Base-by-base conservation (phyloP, 305 asterid genomes). In the Rubia peregrina region DNA sequence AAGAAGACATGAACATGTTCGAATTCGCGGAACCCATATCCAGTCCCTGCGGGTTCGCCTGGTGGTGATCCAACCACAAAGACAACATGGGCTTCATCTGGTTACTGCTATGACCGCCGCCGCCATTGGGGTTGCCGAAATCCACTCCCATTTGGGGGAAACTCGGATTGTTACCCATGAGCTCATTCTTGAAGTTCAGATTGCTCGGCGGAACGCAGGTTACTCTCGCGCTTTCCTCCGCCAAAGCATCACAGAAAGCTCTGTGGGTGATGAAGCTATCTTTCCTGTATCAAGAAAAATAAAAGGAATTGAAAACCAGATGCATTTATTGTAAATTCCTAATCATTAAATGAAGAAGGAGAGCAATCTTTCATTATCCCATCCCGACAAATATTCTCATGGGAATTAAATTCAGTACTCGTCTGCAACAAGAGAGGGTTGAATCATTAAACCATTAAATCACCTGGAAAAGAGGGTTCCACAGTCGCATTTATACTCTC, bases 381-480 rank as follows among this genome's bases (percentile, higher is more conserved):
- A 13, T 11, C 44, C 67, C 68, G 78, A 76, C 74, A 80, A 79
- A 84, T 70, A 86, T 80, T 83, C 84, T 82, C 63, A 82, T 72
- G 73, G 77, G 14, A 65, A 53, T 60, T 36, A 57, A 70, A 71
- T 22, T 42, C 1, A 42, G 10, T 36, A 44, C 43, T 42, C 53
- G 1, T n/a, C 56, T 40, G 55, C 21, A 36, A 24, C 57, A 40
- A 22, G 30, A 38, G 8, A 46, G 2, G 38, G 46, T 24, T n/a
- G 62, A 63, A 14, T 36, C 26, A 24, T 24, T 24, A 24, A 24
- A 24, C 26, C 22, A 26, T 53, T 41, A 13, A 49, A 55, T 33
- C 76, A 87, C 98, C 96, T 88, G 87, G 98, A 89, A 83, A 91
- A 91, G 36, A 89, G 89, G 8, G 97, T 89, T 36, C 97, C 97